phyloP scores from a whole-genome alignment of 2,329 filamentous ascomycete species.

The Talaromyces sp. region DNA sequence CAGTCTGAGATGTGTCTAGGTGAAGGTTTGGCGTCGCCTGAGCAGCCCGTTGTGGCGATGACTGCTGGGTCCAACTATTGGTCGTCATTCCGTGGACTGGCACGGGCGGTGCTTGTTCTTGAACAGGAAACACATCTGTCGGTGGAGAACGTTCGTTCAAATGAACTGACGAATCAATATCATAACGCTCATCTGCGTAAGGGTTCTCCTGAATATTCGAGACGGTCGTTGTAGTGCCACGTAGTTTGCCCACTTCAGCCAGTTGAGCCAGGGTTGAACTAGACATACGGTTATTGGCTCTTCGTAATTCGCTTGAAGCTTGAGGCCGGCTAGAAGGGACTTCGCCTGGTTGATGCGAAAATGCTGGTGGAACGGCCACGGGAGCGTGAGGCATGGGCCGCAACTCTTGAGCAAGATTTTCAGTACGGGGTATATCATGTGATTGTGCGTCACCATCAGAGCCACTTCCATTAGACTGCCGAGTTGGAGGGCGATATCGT shows the following conservation, averaged over 20 bases:
- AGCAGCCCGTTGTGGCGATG: neutral
- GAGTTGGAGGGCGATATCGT: slow-evolving; percentile 20
- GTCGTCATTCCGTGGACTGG: slow-evolving; percentile 10
- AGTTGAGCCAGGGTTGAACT: slow-evolving; percentile 75
- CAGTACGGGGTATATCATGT: slow-evolving; percentile 20
- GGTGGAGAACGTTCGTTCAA: slow-evolving; percentile 10
- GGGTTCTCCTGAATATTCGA: slow-evolving; percentile 8
- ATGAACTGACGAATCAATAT: slow-evolving; percentile 1
- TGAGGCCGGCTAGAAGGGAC: slow-evolving; percentile 65
- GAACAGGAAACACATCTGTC: neutral
- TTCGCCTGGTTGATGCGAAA: slow-evolving; percentile 68
- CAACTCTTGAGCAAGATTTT: slow-evolving; percentile 31
- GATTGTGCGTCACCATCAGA: slow-evolving; percentile 35
- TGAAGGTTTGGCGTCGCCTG: slow-evolving; percentile 14
- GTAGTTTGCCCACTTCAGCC: slow-evolving; percentile 59
- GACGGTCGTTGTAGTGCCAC: slow-evolving; percentile 22
- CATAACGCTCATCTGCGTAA: slow-evolving; percentile 8
- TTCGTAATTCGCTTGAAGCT: slow-evolving; percentile 70
- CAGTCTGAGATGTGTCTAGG: slow-evolving; percentile 41
- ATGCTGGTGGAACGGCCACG: slow-evolving; percentile 71
- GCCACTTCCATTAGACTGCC: slow-evolving; percentile 34
- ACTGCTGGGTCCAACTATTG: neutral
- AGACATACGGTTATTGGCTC: slow-evolving; percentile 79
- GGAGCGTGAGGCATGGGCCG: slow-evolving; percentile 62
- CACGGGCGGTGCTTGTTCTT: slow-evolving; percentile 8